Conservation (phyloP, 1,284 basidiomycete genomes). For the Psilocybe mexicana region DNA sequence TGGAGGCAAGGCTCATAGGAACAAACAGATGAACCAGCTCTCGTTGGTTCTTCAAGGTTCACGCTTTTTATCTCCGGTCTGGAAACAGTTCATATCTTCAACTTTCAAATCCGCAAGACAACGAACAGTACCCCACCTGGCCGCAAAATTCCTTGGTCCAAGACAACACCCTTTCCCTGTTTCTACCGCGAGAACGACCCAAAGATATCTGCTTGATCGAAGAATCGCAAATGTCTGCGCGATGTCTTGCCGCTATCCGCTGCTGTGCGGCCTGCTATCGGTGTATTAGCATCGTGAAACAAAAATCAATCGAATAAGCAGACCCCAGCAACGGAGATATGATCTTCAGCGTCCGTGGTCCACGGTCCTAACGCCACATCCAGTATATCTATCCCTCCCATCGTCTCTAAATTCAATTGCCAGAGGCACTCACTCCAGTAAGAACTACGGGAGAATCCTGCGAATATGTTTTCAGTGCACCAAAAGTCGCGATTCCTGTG, state of each 20-base stretch:
- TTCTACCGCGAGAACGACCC: constrained; percentile 29
- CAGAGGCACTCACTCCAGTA: constrained; percentile 73
- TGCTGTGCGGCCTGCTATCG: constrained; percentile 40
- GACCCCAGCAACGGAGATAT: constrained; percentile 7
- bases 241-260: constrained; percentile 47
- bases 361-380: constrained; percentile 14
- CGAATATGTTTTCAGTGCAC: constrained; percentile 64
- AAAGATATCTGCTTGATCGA: constrained; percentile 44
- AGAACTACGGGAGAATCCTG: constrained; percentile 41
- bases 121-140: constrained; percentile 28
- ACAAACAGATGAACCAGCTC: constrained; percentile 20
- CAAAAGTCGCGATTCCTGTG: constrained; percentile 52
- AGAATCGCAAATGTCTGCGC: constrained; percentile 53
- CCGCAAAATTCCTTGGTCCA: constrained; percentile 43
- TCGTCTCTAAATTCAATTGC: constrained; percentile 60
- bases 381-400: constrained; percentile 38
- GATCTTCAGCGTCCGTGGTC: constrained; percentile 9
- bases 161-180: constrained; percentile 20
- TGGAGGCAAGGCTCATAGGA: constrained; percentile 46
- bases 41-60: constrained; percentile 10
- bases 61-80: constrained; percentile 26
- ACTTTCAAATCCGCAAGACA: not conserved
- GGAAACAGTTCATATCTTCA: not conserved
- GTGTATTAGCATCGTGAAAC: not conserved
- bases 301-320: not conserved